phyloP scores from a whole-genome alignment of 2,329 filamentous ascomycete genomes.

The Botrytis medusae region DNA sequence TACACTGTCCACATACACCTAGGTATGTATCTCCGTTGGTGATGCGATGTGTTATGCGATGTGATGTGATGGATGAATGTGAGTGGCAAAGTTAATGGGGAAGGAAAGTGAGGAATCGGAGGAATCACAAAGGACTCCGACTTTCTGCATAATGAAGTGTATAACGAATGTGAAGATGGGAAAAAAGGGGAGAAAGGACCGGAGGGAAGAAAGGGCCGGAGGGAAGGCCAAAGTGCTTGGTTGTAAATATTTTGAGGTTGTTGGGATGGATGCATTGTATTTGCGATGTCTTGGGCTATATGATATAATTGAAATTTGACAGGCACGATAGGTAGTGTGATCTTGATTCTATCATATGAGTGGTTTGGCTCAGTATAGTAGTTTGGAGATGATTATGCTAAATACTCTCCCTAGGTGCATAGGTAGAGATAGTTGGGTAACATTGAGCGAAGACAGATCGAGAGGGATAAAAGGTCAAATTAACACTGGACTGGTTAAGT shows the following conservation, averaged over 20 bases:
- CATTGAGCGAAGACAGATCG: background rate
- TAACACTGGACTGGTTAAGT: too few species aligned
- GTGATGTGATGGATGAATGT: background rate
- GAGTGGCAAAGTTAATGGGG: background rate
- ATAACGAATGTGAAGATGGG: background rate
- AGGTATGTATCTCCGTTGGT: background rate
- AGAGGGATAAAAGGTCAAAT: background rate
- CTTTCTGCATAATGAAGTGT: conserved; percentile 22
- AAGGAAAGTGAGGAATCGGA: background rate
- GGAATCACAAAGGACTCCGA: background rate
- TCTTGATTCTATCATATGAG: too few species aligned
- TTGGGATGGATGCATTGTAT: too few species aligned
- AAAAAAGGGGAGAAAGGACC: background rate
- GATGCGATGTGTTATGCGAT: background rate
- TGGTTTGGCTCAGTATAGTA: too few species aligned
- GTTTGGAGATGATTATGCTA: background rate
- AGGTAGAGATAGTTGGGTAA: background rate
- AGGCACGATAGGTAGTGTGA: too few species aligned
- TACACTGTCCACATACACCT: background rate
- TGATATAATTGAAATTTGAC: too few species aligned
- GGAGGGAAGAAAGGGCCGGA: conserved; percentile 2
- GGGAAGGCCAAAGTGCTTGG: background rate
- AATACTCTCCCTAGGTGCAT: background rate
- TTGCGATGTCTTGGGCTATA: too few species aligned
- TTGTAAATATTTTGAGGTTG: background rate